Base-by-base conservation (phyloP, 2,329 filamentous ascomycete genomes). In the Fusarium sp. region DNA sequence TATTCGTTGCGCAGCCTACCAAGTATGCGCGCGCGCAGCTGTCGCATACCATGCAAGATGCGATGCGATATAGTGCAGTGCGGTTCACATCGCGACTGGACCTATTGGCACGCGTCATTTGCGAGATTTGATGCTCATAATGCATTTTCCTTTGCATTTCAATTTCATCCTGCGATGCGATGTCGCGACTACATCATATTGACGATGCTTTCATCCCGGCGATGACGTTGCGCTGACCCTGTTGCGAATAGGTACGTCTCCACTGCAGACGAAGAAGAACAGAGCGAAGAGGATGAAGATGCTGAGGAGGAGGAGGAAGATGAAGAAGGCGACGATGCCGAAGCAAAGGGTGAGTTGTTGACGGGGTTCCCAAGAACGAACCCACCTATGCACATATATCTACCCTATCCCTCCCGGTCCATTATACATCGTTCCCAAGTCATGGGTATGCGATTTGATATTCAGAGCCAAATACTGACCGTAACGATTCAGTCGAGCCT, bases 261-360 rank as follows among this genome's bases (percentile, higher is more conserved):
- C 44, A 75, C 75, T 51, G 78, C 76, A 66, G 79, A 84, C 42
- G 81, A 85, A 56, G 81, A 79, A 17, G 82, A 80, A 31, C 80
- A 79, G 31, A 81, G 81, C 6, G 81, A 79, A 14, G 81, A 81
- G 11, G 79, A 78, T 4, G 80, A 81, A 11, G 81, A 78, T 3
- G 77, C 75, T 5, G 78, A 77, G 15, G 80, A 80, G 7, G 79
- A 77, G n/a, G 80, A 81, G 1, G 79, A 78, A 0, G 79, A 73
- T 4, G 78, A 77, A 6, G 80, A 77, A 2, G 79, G 77, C 15
- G 78, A 71, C 13, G 77, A 71, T 10, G 74, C 73, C n/a, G 77
- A 75, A 11, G 67, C 72, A 64, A 80, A 82, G 28, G 79, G 76
- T 51, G 78, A 64, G 81, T 82, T 81, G 54, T 48, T 20, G 39